Base-by-base conservation (phyloP, 202 grass and related monocot species). In the Musa balbisiana region DNA sequence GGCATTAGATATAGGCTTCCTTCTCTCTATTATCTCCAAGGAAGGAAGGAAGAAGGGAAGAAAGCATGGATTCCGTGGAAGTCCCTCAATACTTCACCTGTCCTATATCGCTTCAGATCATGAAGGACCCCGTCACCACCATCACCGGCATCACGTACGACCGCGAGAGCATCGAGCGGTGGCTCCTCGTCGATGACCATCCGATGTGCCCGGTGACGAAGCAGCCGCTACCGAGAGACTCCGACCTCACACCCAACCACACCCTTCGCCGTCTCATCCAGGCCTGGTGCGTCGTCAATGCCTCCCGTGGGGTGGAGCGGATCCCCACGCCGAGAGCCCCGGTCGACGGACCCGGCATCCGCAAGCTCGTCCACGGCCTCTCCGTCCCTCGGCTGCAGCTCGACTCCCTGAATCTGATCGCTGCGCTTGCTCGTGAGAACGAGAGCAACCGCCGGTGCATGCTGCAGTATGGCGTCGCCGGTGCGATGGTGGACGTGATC, bases 61-160 rank as follows among this genome's bases (percentile, higher is more conserved):
- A 43, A 43, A 8, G 33, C 33, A 43, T 43, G 33, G 33, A 43
- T 43, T 43, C 33, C 33, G 33, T 43, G 33, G 33, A 43, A 43
- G 33, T 83, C 75, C 88, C 66, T 72, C 81, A 73, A 22, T 84
- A 84, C 21, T 23, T 87, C 60, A 62, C 70, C 62, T 90, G 88
- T 82, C 88, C 88, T 17, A 90, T 87, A 75, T 90, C 88, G 19
- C 84, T 87, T 50, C 79, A 80, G 51, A 76, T 68, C 27, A 90
- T 90, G 88, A 82, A 77, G 23, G 82, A 90, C 27, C 88, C 88
- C 10, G 88, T 90, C 64, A 87, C 81, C 51, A 73, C 84, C 22
- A 84, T 79, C 76, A 77, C 82, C 33, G 88, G 88, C 76, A 90
- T 90, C 82, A 71, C 84, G 67, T 90, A 90, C 88, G 88, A 90